Evolutionary conservation across 306 rosid genomes (phyloP).

Genomic region (Betula pendula): DNA sequence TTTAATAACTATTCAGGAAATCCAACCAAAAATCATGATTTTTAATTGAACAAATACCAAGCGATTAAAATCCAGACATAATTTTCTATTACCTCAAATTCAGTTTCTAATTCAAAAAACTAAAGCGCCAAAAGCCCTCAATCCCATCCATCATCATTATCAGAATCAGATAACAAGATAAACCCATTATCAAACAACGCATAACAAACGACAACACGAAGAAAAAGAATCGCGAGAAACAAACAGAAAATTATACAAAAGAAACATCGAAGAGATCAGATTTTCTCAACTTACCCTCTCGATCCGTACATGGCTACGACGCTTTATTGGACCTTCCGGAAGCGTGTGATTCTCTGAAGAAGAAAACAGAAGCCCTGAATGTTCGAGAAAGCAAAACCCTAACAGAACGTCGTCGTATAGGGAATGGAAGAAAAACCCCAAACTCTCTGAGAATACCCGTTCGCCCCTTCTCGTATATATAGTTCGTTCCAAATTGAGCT

Average conservation of each 20-base stretch:
- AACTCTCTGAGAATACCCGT: too few species aligned
- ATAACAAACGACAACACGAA: background rate
- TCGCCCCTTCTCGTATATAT: background rate
- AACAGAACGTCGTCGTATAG: background rate
- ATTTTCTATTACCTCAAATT: background rate
- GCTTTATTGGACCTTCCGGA: background rate
- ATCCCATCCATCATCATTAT: background rate
- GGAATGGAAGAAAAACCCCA: too few species aligned
- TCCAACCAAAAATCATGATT: background rate
- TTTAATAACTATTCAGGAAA: background rate
- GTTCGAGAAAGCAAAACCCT: background rate
- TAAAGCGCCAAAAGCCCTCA: background rate
- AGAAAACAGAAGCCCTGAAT: background rate
- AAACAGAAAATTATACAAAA: background rate
- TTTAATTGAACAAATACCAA: background rate
- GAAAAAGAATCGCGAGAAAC: background rate
- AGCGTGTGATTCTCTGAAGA: background rate
- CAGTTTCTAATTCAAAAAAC: background rate
- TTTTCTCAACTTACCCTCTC: conserved; percentile 10
- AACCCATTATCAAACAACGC: background rate
- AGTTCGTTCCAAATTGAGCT: background rate
- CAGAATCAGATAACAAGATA: background rate
- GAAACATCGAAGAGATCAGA: background rate
- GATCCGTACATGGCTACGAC: conserved; percentile 17
- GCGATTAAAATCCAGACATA: background rate